These are phyloP conservation scores for Gastrodia elata DNA, from an alignment of 106 monocot genomes.

Conservation along the genomic window DNA sequence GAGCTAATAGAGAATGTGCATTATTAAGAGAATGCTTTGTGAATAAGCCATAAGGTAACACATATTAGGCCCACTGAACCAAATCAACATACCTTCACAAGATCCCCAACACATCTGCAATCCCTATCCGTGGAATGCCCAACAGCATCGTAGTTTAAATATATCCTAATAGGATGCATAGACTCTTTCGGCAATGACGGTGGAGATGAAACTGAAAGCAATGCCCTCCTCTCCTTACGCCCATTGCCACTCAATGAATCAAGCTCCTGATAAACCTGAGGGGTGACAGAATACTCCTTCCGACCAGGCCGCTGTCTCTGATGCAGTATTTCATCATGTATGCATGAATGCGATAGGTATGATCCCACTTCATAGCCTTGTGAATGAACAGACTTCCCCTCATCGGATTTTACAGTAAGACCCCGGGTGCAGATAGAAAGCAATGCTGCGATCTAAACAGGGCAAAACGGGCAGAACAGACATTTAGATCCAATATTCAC, in stretches of 20 bases:
- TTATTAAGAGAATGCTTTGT: background rate
- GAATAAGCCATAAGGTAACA: background rate
- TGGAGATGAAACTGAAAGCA: constrained; percentile 41
- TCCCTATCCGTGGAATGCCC: constrained; percentile 87
- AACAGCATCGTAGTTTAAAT: constrained; percentile 95
- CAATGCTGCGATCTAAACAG: constrained; percentile 29
- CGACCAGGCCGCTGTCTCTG: constrained; percentile 67
- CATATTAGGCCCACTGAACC: background rate
- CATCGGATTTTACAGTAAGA: constrained; percentile 16
- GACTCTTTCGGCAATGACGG: constrained; percentile 18
- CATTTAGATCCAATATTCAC: background rate
- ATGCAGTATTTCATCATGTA: constrained; percentile 89
- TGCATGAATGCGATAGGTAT: constrained; percentile 89
- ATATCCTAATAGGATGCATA: constrained; percentile 83
- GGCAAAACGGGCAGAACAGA: background rate
- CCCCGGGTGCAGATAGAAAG: constrained; percentile 23
- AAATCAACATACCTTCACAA: constrained; percentile 57
- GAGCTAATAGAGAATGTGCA: constrained; percentile 36
- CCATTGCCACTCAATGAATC: constrained; percentile 10
- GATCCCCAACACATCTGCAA: constrained; percentile 66
- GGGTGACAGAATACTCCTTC: constrained; percentile 83
- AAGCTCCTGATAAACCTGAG: constrained; percentile 63
- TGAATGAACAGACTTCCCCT: constrained; percentile 11
- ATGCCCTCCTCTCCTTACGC: constrained; percentile 44
- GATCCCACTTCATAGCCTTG: constrained; percentile 25